Conservation (phyloP, 139 green algal species). For the Micractinium sp. region DNA sequence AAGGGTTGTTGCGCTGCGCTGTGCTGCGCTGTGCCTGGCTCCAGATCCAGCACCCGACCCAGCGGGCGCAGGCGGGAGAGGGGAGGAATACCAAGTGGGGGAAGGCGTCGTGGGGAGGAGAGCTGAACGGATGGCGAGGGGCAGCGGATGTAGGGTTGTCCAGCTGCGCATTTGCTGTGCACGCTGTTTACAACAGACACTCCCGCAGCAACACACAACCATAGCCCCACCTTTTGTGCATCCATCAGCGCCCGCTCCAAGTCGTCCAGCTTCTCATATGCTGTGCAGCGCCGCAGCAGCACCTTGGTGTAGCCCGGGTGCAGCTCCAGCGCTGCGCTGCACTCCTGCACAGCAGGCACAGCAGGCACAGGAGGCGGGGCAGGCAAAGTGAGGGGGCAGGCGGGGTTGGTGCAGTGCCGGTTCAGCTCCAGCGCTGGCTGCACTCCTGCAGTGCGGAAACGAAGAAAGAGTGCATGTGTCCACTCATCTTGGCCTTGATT, state of each 20-base stretch:
- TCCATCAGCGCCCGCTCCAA: slow-evolving; percentile 84
- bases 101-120: background rate
- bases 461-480: too few relatives aligned
- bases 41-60: too few relatives aligned
- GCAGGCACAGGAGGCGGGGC: background rate
- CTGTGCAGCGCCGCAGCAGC: slow-evolving; percentile 71
- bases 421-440: slow-evolving; percentile 62
- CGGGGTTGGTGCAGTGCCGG: slow-evolving; percentile 64
- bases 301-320: slow-evolving; percentile 80
- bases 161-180: too few relatives aligned
- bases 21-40: too few relatives aligned
- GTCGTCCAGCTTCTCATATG: slow-evolving; percentile 85
- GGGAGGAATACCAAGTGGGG: too few relatives aligned
- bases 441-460: too few relatives aligned
- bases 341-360: slow-evolving; percentile 41
- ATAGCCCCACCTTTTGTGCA: slow-evolving; percentile 60
- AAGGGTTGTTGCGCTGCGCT: too few relatives aligned
- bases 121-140: background rate
- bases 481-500: too few relatives aligned
- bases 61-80: too few relatives aligned
- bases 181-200: too few relatives aligned
- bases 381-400: too few relatives aligned
- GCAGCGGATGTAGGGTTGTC: background rate
- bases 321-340: slow-evolving; percentile 61
- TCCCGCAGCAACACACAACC: too few relatives aligned